Evolutionary conservation across 805 yeast genomes (phyloP).

Genomic region (Monosporozyma siamensis): DNA sequence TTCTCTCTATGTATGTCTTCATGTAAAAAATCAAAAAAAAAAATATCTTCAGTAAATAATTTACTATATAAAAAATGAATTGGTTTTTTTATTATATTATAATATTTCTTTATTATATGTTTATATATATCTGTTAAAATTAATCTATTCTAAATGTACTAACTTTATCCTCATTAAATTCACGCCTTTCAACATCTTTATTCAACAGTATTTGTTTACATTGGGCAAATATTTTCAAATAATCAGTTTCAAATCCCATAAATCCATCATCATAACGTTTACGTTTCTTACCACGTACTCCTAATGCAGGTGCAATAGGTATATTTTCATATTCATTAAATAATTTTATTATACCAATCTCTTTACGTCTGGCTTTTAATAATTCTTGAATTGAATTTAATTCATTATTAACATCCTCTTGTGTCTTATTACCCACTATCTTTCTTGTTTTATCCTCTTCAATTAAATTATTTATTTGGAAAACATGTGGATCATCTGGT

Average conservation of each 20-base stretch:
- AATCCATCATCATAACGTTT: slow-evolving; percentile 26
- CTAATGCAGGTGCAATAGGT: slow-evolving; percentile 29
- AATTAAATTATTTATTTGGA: slow-evolving; percentile 1
- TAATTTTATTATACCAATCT: slow-evolving; percentile 26
- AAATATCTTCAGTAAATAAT: no score
- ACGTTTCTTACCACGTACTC: slow-evolving; percentile 31
- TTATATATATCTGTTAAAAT: no score
- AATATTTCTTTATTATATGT: background rate
- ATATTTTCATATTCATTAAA: slow-evolving; percentile 30
- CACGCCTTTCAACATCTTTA: background rate
- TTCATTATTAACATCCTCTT: slow-evolving; percentile 17
- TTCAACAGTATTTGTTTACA: slow-evolving; percentile 17
- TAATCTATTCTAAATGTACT: background rate
- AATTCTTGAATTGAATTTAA: slow-evolving; percentile 17
- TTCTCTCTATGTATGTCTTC: no score
- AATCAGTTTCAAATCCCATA: slow-evolving; percentile 30
- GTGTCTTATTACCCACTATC: slow-evolving; percentile 12
- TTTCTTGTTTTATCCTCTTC: background rate
- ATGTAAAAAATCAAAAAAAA: background rate
- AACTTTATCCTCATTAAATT: background rate
- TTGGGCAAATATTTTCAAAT: slow-evolving; percentile 16
- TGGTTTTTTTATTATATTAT: background rate
- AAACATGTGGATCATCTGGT: background rate
- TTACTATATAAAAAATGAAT: no score
- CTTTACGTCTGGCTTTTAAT: slow-evolving; percentile 18